Conservation (phyloP, 768 basidiomycete species). For the Lentinula boryana region DNA sequence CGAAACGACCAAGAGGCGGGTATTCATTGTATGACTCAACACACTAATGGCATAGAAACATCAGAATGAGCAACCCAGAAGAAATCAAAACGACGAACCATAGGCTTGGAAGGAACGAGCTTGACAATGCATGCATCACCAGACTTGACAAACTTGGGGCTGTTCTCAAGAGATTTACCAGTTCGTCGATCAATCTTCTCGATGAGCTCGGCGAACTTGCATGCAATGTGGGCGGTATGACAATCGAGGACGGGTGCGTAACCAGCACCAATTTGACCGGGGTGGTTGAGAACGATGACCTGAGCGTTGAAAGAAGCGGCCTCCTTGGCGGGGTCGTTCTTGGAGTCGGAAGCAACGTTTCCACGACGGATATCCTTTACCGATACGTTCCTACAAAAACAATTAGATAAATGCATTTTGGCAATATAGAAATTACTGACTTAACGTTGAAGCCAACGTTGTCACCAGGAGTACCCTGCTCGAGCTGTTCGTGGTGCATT, state of each 20-base stretch:
- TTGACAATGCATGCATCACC: conserved; percentile 99
- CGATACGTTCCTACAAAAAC: conserved; percentile 80
- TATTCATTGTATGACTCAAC: conserved; percentile 94
- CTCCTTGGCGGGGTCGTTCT: conserved; percentile 99
- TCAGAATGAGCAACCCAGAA: conserved; percentile 17
- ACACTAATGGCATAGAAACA: conserved; percentile 28
- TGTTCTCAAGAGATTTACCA: conserved; percentile 84
- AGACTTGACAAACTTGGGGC: conserved; percentile 98
- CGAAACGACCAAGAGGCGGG: conserved; percentile 98
- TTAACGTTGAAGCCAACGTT: conserved; percentile 99
- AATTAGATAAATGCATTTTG: conserved; percentile 3
- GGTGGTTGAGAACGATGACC: conserved; percentile 99
- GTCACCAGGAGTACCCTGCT: conserved; percentile 92
- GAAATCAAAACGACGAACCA: conserved; percentile 36
- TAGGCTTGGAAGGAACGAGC: conserved; percentile 93
- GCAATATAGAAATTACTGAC: conserved; percentile 31
- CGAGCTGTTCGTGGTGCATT: conserved; percentile 99
- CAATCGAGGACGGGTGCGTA: conserved; percentile 99
- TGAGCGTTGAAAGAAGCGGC: conserved; percentile 99
- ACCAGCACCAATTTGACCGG: conserved; percentile 98
- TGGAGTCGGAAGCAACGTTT: conserved; percentile 98
- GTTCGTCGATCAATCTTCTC: conserved; percentile 99
- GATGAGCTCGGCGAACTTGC: conserved; percentile 97
- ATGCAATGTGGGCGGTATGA: conserved; percentile 99
- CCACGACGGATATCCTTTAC: conserved; percentile 99